Percentiles rank a stretch among this genome's conserved stretches.
Evolutionary conservation across 2,329 filamentous ascomycete genomes (phyloP).

Genomic region (Didymella exigua): DNA sequence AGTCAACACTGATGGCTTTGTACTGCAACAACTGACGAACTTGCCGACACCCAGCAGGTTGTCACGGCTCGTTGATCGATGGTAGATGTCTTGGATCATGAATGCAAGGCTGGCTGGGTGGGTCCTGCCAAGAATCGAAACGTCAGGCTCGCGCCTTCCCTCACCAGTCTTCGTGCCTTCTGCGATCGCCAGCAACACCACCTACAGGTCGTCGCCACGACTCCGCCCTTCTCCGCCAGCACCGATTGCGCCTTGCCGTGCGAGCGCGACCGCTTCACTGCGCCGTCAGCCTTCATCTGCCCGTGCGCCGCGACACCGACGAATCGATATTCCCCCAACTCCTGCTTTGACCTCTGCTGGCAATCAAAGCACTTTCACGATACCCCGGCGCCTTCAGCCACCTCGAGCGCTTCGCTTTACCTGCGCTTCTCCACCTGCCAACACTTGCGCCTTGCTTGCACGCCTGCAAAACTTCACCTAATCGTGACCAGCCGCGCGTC

Average conservation of each 20-base stretch:
- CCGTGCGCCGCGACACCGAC: slow-evolving; percentile 8
- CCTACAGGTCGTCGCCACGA: slow-evolving; percentile 10
- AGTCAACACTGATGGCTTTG: not conserved
- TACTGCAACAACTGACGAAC: not conserved
- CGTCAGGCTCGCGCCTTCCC: slow-evolving; percentile 16
- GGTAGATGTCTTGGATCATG: not conserved
- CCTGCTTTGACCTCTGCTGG: slow-evolving; percentile 8
- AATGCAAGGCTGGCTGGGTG: slow-evolving; percentile 2
- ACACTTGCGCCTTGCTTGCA: not conserved
- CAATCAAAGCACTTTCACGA: slow-evolving; percentile 19
- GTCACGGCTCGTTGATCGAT: not conserved
- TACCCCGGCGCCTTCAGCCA: slow-evolving; percentile 6
- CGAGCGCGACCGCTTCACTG: slow-evolving; percentile 21
- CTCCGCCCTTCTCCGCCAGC: not conserved
- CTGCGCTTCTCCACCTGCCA: not conserved
- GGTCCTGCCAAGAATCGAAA: slow-evolving; percentile 5
- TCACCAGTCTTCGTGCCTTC: slow-evolving; percentile 8
- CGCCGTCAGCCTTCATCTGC: slow-evolving; percentile 7
- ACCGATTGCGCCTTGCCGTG: slow-evolving; percentile 6
- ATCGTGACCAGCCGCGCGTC: not conserved
- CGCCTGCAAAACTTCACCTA: not conserved
- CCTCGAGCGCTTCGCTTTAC: slow-evolving; percentile 4
- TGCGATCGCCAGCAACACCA: slow-evolving; percentile 7
- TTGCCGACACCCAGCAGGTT: not conserved
- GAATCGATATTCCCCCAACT: slow-evolving; percentile 14